Percentiles rank a stretch among this genome's conserved stretches.
Evolutionary conservation across 805 yeast species (phyloP).

Genomic region (Komagataella pastoris): DNA sequence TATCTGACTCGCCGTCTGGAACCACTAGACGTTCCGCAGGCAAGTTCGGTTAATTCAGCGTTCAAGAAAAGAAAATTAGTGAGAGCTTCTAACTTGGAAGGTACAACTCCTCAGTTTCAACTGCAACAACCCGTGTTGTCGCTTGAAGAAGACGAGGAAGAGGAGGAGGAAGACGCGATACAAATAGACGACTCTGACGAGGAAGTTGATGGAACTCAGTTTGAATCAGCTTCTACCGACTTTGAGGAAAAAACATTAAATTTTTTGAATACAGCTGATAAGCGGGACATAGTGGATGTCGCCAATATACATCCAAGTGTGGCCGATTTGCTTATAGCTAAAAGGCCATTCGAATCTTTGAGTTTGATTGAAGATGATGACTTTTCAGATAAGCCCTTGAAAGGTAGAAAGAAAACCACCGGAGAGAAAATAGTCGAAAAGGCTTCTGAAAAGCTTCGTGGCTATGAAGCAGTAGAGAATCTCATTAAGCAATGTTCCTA

Average conservation of each 20-base stretch:
- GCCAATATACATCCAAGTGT: conserved; percentile 54
- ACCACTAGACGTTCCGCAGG: not conserved
- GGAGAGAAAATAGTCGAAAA: conserved; percentile 70
- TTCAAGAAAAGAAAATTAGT: not conserved
- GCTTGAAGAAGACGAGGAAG: not conserved
- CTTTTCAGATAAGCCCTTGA: conserved; percentile 20
- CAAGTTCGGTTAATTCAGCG: not conserved
- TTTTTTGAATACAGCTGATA: conserved; percentile 68
- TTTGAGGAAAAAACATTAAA: conserved; percentile 58
- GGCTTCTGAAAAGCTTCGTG: conserved; percentile 57
- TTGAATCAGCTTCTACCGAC: conserved; percentile 7
- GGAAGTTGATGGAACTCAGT: conserved; percentile 9
- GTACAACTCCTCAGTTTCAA: not conserved
- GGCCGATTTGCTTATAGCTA: conserved; percentile 49
- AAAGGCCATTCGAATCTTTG: conserved; percentile 58
- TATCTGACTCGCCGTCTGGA: not conserved
- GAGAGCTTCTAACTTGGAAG: not conserved
- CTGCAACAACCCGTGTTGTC: not conserved
- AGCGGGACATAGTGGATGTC: conserved; percentile 68
- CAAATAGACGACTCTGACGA: conserved; percentile 38
- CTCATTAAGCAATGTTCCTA: conserved; percentile 71
- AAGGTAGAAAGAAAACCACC: conserved; percentile 34
- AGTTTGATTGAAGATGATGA: conserved; percentile 45
- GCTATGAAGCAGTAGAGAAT: conserved; percentile 93
- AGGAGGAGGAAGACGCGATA: conserved; percentile 12